Percentiles rank a stretch among this genome's conserved stretches.
phyloP scores from a whole-genome alignment of 169 alveolate genomes.

The Eimeria falciformis region DNA sequence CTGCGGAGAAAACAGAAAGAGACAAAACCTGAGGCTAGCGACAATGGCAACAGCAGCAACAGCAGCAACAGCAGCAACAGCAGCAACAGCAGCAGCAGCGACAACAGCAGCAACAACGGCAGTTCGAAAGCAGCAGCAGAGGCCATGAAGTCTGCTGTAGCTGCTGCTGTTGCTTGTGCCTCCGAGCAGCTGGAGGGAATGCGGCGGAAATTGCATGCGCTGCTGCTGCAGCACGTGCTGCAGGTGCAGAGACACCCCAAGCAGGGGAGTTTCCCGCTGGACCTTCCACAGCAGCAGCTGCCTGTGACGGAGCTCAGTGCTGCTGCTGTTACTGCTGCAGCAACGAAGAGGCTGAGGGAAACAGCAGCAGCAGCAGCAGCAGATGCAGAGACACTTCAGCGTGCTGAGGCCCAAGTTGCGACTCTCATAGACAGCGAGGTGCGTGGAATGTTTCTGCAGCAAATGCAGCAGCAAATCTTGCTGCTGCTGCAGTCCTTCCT shows the following conservation, averaged over 20 bases:
- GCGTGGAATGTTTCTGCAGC: constrained; percentile 37
- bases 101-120: constrained; percentile 45
- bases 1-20: background rate
- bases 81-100: background rate
- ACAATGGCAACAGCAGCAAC: constrained; percentile 3
- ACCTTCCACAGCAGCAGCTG: background rate
- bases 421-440: constrained; percentile 22
- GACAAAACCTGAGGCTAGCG: background rate
- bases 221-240: constrained; percentile 49
- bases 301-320: constrained; percentile 30
- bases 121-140: background rate
- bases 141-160: background rate
- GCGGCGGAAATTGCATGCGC: background rate
- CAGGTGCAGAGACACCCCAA: background rate
- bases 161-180: background rate
- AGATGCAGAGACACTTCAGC: background rate
- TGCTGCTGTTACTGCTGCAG: constrained; percentile 50
- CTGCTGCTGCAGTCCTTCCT: constrained; percentile 7
- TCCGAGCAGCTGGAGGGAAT: constrained; percentile 20
- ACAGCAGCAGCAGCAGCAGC: constrained; percentile 43
- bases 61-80: constrained; percentile 11
- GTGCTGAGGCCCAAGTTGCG: background rate
- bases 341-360: constrained; percentile 16
- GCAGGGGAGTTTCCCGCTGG: background rate
- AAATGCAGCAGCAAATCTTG: constrained; percentile 21